phyloP scores from a whole-genome alignment of 192 early-diverging fungal species.

The Globomyces pollinis-pini region DNA sequence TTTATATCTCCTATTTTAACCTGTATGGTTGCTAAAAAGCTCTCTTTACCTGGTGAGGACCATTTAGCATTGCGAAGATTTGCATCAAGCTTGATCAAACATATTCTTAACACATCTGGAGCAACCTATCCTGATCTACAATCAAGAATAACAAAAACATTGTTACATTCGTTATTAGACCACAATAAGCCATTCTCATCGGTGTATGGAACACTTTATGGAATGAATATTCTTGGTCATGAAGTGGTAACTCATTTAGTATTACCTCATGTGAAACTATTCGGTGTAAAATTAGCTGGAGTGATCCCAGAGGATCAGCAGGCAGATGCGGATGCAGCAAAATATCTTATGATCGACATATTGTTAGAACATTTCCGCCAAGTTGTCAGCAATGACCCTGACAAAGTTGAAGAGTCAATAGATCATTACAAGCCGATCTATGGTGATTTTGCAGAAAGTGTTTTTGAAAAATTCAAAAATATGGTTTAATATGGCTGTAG shows the following conservation, averaged over 20 bases:
- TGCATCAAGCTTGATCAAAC: constrained; percentile 65
- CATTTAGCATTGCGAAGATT: constrained; percentile 78
- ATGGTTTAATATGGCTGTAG: no score
- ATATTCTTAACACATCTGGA: constrained; percentile 71
- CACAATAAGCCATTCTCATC: constrained; percentile 71
- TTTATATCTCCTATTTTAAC: constrained; percentile 89
- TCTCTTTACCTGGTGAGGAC: constrained; percentile 64
- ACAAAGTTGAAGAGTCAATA: constrained; percentile 19
- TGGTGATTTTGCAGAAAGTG: no score
- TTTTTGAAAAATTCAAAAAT: no score
- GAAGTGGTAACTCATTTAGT: constrained; percentile 67
- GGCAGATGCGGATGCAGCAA: no score
- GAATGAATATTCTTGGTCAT: constrained; percentile 64
- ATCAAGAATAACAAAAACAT: constrained; percentile 79
- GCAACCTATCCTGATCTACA: constrained; percentile 78
- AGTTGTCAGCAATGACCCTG: no score
- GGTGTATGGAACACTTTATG: constrained; percentile 83
- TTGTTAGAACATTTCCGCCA: no score
- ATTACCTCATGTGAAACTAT: constrained; percentile 26
- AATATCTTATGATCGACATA: no score
- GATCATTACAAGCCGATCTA: no score
- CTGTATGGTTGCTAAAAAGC: constrained; percentile 77
- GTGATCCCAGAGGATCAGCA: no score
- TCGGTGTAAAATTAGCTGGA: not conserved
- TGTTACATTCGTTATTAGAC: constrained; percentile 85